Base-by-base conservation (phyloP, 2,329 filamentous ascomycete species). In the Paecilomyces sp. region DNA sequence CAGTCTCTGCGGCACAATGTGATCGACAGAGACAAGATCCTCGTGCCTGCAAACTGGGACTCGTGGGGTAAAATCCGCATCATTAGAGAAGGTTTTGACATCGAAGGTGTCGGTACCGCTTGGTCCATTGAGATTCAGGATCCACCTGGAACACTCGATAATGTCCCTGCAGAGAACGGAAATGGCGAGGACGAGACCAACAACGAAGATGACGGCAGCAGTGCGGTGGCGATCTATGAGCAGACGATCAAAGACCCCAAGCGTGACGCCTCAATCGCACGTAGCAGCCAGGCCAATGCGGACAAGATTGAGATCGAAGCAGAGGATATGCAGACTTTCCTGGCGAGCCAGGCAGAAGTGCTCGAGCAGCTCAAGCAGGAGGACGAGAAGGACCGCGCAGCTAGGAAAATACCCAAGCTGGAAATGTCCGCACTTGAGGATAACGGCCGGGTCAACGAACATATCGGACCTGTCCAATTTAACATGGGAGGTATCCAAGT, bases 401-500 rank as follows among this genome's bases (percentile, higher is more conserved):
- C 65, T 25, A 71, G 72, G 58, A 71, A 68, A 63, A 65, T 62
- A 15, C 70, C 72, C n/a, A 70, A 52, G 62, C 65, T 70, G 59
- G 71, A 73, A 58, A 74, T 71, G 68, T 70, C 68, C 13, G 70
- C 69, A n/a, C 66, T 73, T 60, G 74, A 73, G 57, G 72, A 74
- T 57, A 73, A 72, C 56, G 74, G 68, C 63, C 76, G 75, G 30
- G 80, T 83, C 58, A 88, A 87, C 66, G 90, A 93, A 69, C 92
- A 96, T 68, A 96, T 96, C 68, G 92, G 92, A 0, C 92, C 92
- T 0, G 92, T 97, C 64, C 92, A 96, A 71, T 97, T 97, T 79
- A 99, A 99, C 73, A 94, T 99, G 83, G 94, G 94, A 51, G 94
- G 94, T 57, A 97, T 99, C 63, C 92, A 96, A 71, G 90, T 96